These are phyloP conservation scores for Metschnikowia dekortorum DNA, from an alignment of 805 yeast species.

Conservation along the genomic window DNA sequence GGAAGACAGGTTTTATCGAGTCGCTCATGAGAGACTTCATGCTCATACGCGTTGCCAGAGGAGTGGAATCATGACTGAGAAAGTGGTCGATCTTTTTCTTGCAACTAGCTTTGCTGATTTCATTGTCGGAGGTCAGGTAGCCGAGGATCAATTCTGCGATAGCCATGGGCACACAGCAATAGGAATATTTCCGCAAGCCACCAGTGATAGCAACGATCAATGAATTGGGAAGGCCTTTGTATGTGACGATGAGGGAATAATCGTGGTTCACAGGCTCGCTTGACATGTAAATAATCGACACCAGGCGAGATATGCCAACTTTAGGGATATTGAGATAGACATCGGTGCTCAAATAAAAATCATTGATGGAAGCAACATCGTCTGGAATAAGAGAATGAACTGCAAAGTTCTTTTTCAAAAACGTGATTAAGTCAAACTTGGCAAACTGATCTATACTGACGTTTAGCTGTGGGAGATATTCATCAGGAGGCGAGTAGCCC, in stretches of 20 bases:
- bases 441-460: conserved; percentile 13
- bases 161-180: conserved; percentile 35
- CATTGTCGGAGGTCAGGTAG: conserved; percentile 2
- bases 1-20: conserved; percentile 26
- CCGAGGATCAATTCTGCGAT: conserved; percentile 11
- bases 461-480: conserved; percentile 9
- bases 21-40: conserved; percentile 27
- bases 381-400: conserved; percentile 30
- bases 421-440: conserved; percentile 29
- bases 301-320: conserved; percentile 11
- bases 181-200: conserved; percentile 37
- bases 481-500: conserved; percentile 10
- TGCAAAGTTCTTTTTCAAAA: conserved; percentile 35
- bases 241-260: conserved; percentile 31
- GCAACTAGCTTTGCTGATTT: neutral
- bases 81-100: conserved; percentile 19
- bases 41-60: conserved; percentile 23
- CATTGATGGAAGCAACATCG: conserved; percentile 31
- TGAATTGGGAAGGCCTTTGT: conserved; percentile 23
- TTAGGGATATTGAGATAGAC: conserved; percentile 29
- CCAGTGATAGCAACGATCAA: conserved; percentile 35
- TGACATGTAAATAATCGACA: conserved; percentile 25
- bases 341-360: conserved; percentile 31
- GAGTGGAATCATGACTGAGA: conserved; percentile 18
- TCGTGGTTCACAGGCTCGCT: conserved; percentile 15